phyloP scores from a whole-genome alignment of 768 basidiomycete genomes.

The Amanita rimosa region DNA sequence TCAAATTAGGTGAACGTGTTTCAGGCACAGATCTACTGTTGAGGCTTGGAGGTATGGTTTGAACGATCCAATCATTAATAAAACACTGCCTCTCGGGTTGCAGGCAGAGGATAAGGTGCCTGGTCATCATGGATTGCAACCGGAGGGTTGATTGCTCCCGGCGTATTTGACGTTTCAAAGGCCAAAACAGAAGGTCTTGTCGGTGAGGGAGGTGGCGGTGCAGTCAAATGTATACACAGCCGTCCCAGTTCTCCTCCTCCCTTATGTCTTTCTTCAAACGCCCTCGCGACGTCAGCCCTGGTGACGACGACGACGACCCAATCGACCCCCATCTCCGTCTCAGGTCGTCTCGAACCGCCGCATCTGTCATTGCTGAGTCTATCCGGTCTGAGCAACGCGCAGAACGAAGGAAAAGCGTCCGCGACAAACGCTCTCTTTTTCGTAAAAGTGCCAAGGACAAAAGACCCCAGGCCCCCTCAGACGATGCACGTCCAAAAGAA shows the following conservation, averaged over 20 bases:
- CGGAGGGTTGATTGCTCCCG: no score
- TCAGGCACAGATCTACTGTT: no score
- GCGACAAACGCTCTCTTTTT: constrained; percentile 51
- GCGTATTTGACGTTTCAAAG: no score
- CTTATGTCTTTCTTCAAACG: constrained; percentile 27
- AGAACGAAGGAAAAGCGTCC: constrained; percentile 39
- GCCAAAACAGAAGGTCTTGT: background rate
- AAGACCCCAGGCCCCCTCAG: constrained; percentile 24
- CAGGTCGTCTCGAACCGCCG: constrained; percentile 87
- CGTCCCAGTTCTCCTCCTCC: background rate
- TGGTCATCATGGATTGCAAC: no score
- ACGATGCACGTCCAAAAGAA: constrained; percentile 18
- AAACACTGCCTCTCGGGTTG: no score
- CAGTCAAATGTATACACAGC: background rate
- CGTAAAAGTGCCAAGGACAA: constrained; percentile 32
- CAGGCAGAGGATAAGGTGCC: no score
- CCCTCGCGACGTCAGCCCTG: constrained; percentile 34
- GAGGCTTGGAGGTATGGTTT: no score
- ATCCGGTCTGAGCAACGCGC: constrained; percentile 68
- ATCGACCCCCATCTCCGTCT: constrained; percentile 84
- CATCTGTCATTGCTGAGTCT: constrained; percentile 82
- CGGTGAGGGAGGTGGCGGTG: background rate
- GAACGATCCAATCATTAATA: no score
- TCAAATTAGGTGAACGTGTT: no score
- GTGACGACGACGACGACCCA: constrained; percentile 52